Evolutionary conservation across 805 yeast species (phyloP).

Genomic region (Candida ulmi): DNA sequence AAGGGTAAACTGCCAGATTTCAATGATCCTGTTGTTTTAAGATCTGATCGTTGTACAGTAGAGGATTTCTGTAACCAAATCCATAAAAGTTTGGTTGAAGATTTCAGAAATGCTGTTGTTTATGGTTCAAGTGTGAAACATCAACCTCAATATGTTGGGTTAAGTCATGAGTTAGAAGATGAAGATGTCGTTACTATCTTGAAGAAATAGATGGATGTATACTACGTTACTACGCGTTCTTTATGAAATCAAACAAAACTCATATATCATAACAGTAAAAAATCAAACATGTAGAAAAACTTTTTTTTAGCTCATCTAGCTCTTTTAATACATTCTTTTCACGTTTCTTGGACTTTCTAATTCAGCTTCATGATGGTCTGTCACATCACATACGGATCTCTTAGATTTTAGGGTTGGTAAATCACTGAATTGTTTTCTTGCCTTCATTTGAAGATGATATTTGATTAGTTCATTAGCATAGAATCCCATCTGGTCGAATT

Average conservation of each 20-base stretch:
- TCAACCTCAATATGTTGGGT: constrained; percentile 95
- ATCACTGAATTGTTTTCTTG: constrained; percentile 15
- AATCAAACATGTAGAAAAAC: background rate
- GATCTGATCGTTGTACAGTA: constrained; percentile 76
- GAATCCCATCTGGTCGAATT: constrained; percentile 19
- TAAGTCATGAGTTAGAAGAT: constrained; percentile 77
- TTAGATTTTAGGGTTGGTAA: constrained; percentile 11
- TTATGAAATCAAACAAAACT: too few species aligned
- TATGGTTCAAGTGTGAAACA: constrained; percentile 94
- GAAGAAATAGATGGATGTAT: constrained; percentile 55
- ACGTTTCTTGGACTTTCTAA: constrained; percentile 18
- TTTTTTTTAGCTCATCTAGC: too few species aligned
- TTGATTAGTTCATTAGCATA: constrained; percentile 19
- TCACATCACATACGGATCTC: constrained; percentile 20
- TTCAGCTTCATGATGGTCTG: constrained; percentile 21
- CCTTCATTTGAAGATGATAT: constrained; percentile 14
- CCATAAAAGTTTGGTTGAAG: constrained; percentile 90
- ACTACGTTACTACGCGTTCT: too few species aligned
- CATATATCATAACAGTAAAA: background rate
- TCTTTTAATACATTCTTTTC: constrained; percentile 18
- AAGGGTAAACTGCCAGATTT: constrained; percentile 94
- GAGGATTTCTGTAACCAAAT: constrained; percentile 96
- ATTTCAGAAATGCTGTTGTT: constrained; percentile 89
- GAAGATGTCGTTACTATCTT: constrained; percentile 96
- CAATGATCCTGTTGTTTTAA: constrained; percentile 87